A percentile compares a stretch with the other conserved stretches of the same genome.
Evolutionary conservation across 1,284 basidiomycete genomes (phyloP).

Genomic region (Cerioporus squamosus): DNA sequence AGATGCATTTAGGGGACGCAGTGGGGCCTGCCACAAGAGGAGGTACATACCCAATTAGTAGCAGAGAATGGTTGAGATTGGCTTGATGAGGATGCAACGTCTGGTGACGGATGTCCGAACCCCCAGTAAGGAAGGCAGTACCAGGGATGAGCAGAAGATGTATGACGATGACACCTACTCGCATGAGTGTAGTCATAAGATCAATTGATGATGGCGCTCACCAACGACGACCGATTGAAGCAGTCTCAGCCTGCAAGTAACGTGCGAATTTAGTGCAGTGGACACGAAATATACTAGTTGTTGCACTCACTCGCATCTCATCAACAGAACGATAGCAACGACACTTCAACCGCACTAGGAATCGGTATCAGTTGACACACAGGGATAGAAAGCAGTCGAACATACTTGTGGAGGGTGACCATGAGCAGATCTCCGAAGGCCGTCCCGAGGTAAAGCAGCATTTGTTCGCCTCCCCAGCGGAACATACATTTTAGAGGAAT

Average conservation of each 20-base stretch:
- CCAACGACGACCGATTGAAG: conserved; percentile 65
- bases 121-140: conserved; percentile 62
- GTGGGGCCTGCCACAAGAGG: too few species aligned
- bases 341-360: conserved; percentile 58
- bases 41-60: conserved; percentile 59
- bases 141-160: conserved; percentile 68
- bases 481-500: conserved; percentile 60
- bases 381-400: conserved; percentile 38
- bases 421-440: conserved; percentile 63
- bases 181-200: neutral
- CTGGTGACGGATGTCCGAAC: conserved; percentile 54
- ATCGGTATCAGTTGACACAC: neutral
- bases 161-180: conserved; percentile 62
- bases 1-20: neutral
- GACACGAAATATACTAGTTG: neutral
- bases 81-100: conserved; percentile 51
- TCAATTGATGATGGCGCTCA: conserved; percentile 24
- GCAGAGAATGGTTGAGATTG: conserved; percentile 64
- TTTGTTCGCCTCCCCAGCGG: conserved; percentile 66
- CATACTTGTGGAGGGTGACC: conserved; percentile 65
- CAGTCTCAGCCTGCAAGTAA: conserved; percentile 46
- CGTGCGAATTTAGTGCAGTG: neutral
- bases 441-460: conserved; percentile 59
- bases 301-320: conserved; percentile 51
- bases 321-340: conserved; percentile 63